Percentiles rank a stretch among this genome's conserved stretches.
phyloP scores from a whole-genome alignment of 1,139 yeast genomes.

The Torulaspora pretoriensis region DNA sequence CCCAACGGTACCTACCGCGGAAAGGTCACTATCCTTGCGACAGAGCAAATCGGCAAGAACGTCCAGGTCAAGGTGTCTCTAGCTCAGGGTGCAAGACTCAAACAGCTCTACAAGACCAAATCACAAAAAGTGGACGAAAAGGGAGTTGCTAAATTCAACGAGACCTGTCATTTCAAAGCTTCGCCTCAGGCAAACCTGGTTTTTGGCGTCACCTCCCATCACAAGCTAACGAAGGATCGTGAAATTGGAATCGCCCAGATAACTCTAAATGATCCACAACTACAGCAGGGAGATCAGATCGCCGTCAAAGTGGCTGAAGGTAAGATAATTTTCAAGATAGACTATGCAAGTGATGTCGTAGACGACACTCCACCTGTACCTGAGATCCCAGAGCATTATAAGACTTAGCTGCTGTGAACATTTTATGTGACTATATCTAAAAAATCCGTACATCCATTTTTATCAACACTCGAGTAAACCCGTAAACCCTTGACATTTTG shows the following conservation, averaged over 20 bases:
- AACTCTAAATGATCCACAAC: constrained; percentile 31
- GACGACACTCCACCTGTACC: constrained; percentile 23
- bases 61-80: constrained; percentile 53
- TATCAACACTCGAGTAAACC: background rate
- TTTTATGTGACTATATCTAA: background rate
- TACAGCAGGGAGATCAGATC: constrained; percentile 31
- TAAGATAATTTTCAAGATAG: constrained; percentile 28
- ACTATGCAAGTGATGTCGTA: constrained; percentile 19
- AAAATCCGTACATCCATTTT: background rate
- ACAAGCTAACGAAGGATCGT: constrained; percentile 66
- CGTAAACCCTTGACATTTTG: background rate
- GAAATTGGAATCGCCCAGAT: constrained; percentile 55
- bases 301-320: constrained; percentile 33
- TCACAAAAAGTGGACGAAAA: constrained; percentile 48
- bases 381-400: constrained; percentile 18
- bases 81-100: constrained; percentile 49
- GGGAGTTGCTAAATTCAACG: constrained; percentile 55
- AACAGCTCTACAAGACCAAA: constrained; percentile 64
- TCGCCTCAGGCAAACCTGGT: constrained; percentile 54
- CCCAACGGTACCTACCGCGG: constrained; percentile 50
- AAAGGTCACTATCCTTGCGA: constrained; percentile 46
- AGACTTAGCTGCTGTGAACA: constrained; percentile 1
- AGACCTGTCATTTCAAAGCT: constrained; percentile 64
- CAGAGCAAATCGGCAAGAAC: constrained; percentile 36
- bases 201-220: constrained; percentile 62